Evolutionary conservation across 306 rosid genomes (phyloP).

Genomic region (Dalbergia cultrata): DNA sequence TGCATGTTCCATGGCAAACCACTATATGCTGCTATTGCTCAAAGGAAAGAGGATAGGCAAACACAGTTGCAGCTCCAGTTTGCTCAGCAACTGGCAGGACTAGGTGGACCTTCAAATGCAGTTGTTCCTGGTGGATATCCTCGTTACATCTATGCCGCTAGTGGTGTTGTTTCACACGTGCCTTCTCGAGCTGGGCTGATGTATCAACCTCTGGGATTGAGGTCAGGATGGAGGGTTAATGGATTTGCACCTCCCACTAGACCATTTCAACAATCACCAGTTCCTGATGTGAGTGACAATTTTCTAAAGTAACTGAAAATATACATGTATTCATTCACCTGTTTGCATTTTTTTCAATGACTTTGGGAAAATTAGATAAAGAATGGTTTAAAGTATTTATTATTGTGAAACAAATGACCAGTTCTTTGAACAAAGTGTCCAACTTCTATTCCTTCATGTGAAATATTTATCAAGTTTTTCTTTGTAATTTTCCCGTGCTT

Average conservation of each 20-base stretch:
- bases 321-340: constrained; percentile 8
- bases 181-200: constrained; percentile 67
- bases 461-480: background rate
- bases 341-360: background rate
- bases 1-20: constrained; percentile 86
- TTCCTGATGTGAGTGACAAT: constrained; percentile 63
- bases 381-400: too few relatives aligned
- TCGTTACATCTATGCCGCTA: constrained; percentile 71
- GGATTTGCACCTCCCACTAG: constrained; percentile 67
- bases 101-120: constrained; percentile 64
- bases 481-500: constrained; percentile 3
- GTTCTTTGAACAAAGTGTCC: background rate
- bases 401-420: background rate
- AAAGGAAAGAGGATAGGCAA: constrained; percentile 90
- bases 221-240: constrained; percentile 78
- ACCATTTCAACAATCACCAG: constrained; percentile 69
- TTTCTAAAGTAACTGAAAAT: constrained; percentile 35
- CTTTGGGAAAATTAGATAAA: background rate
- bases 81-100: constrained; percentile 68
- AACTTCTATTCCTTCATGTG: background rate
- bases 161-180: constrained; percentile 66
- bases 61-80: constrained; percentile 71
- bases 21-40: constrained; percentile 85
- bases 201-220: constrained; percentile 70
- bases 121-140: constrained; percentile 76